Evolutionary conservation across 805 yeast species (phyloP), one percentile per base, ranked within the genome.

Genomic region (Nadsonia fulvescens): DNA sequence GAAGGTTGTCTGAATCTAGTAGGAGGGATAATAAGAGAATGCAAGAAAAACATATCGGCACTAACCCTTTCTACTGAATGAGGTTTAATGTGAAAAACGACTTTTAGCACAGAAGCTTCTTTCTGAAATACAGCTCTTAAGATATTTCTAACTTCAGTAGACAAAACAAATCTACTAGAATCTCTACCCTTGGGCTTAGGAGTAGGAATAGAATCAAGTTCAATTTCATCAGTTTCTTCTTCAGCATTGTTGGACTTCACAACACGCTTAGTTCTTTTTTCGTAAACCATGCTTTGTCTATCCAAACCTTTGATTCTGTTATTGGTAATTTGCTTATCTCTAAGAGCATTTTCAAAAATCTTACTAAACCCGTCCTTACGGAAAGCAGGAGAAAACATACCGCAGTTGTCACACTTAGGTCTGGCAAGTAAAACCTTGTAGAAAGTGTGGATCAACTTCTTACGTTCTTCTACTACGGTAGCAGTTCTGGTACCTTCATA

Each of bases 1-100:
- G 93, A 74, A n/a, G 99, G 98, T 38, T 83, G 63, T 50, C 99
- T 68, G 61, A 89, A 89, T 50, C 96, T 65, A 2, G 96, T 91
- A 26, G 98, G 83, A 18, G 99, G 98, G 20, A 91, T 96, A 20
- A 82, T 73, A 32, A 89, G 56, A 4, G 81, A 71, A 38, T 79
- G 83, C 40, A 81, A 63, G 58, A 89, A 91, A 50, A 91, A 89
- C 61, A 79, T 64, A 44, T 86, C 94, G 11, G 93, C 75, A 3
- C 53, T 42, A 6, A 61, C 57, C 14, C 47, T 43, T 18, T 59
- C 56, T 30, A 49, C 58, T 13, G 56, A 45, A 8, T 56, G 38
- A 13, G 94, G 93, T 51, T 81, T 65, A 10, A 91, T 65, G 44
- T 79, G 79, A 67, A 86, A 89, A 25, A 89, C 54, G 34, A 64